Base-by-base conservation (phyloP, 1,284 basidiomycete species). In the Cutaneotrichosporon sp. region DNA sequence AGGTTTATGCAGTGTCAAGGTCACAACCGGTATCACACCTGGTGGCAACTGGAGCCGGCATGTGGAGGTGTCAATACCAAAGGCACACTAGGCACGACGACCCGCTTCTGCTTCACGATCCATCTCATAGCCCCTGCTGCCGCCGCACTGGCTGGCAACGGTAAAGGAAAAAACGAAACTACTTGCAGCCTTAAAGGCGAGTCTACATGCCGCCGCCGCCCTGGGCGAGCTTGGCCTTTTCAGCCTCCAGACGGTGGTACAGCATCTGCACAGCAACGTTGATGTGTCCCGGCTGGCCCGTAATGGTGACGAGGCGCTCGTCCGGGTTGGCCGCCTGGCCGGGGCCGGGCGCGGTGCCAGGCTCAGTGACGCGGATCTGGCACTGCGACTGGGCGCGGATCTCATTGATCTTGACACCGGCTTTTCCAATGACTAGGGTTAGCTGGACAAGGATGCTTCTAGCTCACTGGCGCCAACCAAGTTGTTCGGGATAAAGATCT, bases 281-380 rank as follows among this genome's bases (percentile, higher is more conserved):
- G 60, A 99, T 97, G 69, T 94, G 93, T 5, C 84, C 80, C 3
- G 92, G 91, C 64, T 88, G 87, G 8, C 96, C 96, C 13, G 91
- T 94, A 65, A 96, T 96, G 46, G 90, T 91, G 8, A 97, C 91
- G 66, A 97, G 75, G 62, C 93, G 78, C 75, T 97, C 93, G 51
- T 87, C 85, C 5, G 85, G 81, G 48, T 86, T 64, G 67, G 76
- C 60, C 60, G 73, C 41, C 67, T 72, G 58, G 62, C 78, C 66
- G 52, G 77, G 77, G 20, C 64, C 65, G 8, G 77, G 75, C 1
- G 77, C 67, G 5, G 75, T 88, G 42, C 90, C 90, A 22, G 94
- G 93, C 68, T 99, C 96, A 85, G 97, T 97, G 55, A 99, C 97
- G 76, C 97, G 93, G 76, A 99, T 97, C 67, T 94, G 87, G 72